Conservation (phyloP, 1,139 yeast species). For the Yamadazyma dushanensis region DNA sequence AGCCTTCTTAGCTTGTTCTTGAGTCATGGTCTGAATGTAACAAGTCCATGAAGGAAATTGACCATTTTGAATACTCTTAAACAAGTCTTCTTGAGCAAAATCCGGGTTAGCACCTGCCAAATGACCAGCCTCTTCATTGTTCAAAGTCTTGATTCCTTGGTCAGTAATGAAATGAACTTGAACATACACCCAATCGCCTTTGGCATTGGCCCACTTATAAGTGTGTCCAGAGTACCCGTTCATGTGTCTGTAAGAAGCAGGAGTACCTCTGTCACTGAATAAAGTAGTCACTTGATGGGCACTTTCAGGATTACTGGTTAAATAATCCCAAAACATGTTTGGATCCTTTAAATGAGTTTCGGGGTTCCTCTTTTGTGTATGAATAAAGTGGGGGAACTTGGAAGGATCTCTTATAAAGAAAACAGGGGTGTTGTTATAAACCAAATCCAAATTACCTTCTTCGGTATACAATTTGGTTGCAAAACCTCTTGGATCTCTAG, state of each 20-base stretch:
- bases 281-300: slow-evolving; percentile 57
- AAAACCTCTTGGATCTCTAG: slow-evolving; percentile 83
- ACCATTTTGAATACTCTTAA: slow-evolving; percentile 51
- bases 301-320: slow-evolving; percentile 54
- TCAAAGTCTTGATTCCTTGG: slow-evolving; percentile 53
- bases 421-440: slow-evolving; percentile 79
- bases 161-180: slow-evolving; percentile 58
- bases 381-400: slow-evolving; percentile 80
- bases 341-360: slow-evolving; percentile 73
- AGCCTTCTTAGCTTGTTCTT: slow-evolving; percentile 53
- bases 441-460: slow-evolving; percentile 80
- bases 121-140: slow-evolving; percentile 53
- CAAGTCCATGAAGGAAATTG: slow-evolving; percentile 58
- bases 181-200: slow-evolving; percentile 60
- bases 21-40: slow-evolving; percentile 61
- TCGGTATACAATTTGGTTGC: slow-evolving; percentile 75
- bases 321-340: slow-evolving; percentile 65
- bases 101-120: slow-evolving; percentile 58
- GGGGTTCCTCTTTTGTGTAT: slow-evolving; percentile 73
- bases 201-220: slow-evolving; percentile 57
- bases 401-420: slow-evolving; percentile 79
- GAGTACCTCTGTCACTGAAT: slow-evolving; percentile 64
- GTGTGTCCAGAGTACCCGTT: slow-evolving; percentile 67
- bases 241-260: slow-evolving; percentile 57
- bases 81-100: slow-evolving; percentile 55